phyloP scores from a whole-genome alignment of 2,329 filamentous ascomycete genomes.

The Colletotrichum lupini region DNA sequence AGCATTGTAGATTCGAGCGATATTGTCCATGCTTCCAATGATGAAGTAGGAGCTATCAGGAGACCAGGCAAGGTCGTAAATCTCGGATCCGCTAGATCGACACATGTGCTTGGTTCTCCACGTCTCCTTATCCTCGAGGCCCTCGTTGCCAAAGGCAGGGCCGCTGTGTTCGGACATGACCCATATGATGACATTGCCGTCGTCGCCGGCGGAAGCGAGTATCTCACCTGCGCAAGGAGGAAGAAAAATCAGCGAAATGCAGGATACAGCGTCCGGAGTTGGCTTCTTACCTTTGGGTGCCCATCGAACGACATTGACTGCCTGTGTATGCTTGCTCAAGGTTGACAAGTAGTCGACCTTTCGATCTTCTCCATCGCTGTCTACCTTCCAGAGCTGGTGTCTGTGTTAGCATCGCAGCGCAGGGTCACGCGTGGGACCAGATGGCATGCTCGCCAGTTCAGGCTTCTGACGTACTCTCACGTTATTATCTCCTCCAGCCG shows the following conservation, averaged over 20 bases:
- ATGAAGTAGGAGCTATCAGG: conserved; percentile 98
- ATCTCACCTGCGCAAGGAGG: conserved; percentile 76
- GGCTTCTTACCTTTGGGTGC: conserved; percentile 81
- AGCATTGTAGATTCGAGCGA: conserved; percentile 96
- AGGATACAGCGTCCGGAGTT: not conserved
- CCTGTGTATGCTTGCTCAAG: conserved; percentile 92
- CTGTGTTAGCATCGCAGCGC: conserved; percentile 25
- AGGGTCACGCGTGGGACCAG: not conserved
- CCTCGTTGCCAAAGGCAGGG: conserved; percentile 82
- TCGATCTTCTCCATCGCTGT: conserved; percentile 84
- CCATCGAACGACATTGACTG: conserved; percentile 98
- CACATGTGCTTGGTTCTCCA: conserved; percentile 99
- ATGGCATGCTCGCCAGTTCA: conserved; percentile 11
- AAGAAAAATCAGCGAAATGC: not conserved
- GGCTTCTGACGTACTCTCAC: conserved; percentile 75
- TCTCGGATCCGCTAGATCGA: conserved; percentile 91
- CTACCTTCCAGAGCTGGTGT: conserved; percentile 86
- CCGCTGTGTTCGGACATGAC: conserved; percentile 83
- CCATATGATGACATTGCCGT: conserved; percentile 97
- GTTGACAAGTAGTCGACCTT: conserved; percentile 94
- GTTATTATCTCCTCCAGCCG: conserved; percentile 95
- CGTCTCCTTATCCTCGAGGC: conserved; percentile 91
- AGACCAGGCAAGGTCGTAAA: conserved; percentile 98
- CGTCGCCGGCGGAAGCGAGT: conserved; percentile 94
- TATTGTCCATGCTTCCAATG: conserved; percentile 99